Conservation (phyloP, 2,329 filamentous ascomycete genomes). For the Chalaropsis ovoidea region DNA sequence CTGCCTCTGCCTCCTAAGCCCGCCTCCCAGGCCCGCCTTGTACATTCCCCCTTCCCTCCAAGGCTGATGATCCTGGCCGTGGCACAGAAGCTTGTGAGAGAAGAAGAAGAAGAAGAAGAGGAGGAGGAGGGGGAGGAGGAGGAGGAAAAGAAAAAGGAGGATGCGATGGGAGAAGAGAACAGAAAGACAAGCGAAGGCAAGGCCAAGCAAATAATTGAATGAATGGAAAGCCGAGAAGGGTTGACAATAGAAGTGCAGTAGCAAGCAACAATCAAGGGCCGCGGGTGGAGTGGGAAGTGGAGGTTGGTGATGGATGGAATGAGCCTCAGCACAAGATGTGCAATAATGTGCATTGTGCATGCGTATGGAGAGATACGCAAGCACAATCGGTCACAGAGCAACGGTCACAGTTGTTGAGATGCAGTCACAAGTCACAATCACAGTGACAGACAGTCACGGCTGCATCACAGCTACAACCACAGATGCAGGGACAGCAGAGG, state of each 20-base stretch:
- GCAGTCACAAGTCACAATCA: not conserved
- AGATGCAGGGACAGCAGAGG: not conserved
- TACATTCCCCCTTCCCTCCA: not conserved
- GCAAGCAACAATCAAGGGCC: not conserved
- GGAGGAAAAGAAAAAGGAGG: not conserved
- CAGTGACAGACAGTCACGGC: too few relatives aligned
- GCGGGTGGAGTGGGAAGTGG: too few relatives aligned
- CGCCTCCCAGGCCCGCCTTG: not conserved
- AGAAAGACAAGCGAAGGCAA: conserved; percentile 6
- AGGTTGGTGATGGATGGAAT: too few relatives aligned
- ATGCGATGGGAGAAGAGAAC: not conserved
- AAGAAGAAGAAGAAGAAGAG: not conserved
- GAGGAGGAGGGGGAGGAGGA: not conserved
- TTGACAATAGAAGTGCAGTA: not conserved
- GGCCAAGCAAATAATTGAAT: not conserved
- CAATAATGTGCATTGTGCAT: too few relatives aligned
- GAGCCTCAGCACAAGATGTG: too few relatives aligned
- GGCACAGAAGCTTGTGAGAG: not conserved
- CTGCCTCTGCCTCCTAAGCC: too few relatives aligned
- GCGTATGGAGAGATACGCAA: too few relatives aligned
- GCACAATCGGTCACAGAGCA: too few relatives aligned
- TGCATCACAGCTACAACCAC: not conserved
- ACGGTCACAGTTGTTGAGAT: not conserved
- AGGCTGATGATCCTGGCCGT: conserved; percentile 1
- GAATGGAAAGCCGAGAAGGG: not conserved